These are phyloP conservation scores for Pleochaeta shiraiana DNA, from an alignment of 2,329 filamentous ascomycete species.

Conservation along the genomic window DNA sequence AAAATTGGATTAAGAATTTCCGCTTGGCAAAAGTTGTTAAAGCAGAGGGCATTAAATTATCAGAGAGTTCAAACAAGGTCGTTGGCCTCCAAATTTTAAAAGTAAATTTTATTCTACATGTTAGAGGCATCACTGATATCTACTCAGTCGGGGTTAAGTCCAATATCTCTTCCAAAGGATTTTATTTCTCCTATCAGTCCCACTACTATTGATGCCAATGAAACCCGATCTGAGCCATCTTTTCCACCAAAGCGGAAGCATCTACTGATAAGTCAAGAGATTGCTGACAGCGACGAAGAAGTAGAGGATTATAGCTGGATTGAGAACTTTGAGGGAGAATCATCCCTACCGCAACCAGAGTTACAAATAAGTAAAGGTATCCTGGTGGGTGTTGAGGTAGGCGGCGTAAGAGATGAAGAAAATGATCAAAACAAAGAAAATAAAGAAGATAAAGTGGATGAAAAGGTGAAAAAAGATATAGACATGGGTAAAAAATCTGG, in stretches of 20 bases:
- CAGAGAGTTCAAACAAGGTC: constrained; percentile 8
- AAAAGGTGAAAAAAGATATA: neutral
- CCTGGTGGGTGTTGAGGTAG: constrained; percentile 20
- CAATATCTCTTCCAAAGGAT: neutral
- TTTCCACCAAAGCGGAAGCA: constrained; percentile 40
- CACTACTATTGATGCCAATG: no score
- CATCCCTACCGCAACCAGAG: constrained; percentile 38
- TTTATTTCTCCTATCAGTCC: no score
- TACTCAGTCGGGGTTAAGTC: neutral
- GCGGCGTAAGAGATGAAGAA: neutral
- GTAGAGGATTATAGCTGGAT: constrained; percentile 56
- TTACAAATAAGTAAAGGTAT: constrained; percentile 47
- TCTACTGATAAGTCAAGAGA: constrained; percentile 31
- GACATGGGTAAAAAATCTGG: no score
- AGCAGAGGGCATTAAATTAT: constrained; percentile 26
- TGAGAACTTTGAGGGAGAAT: constrained; percentile 38
- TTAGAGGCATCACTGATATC: neutral
- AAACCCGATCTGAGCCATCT: constrained; percentile 4
- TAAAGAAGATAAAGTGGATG: neutral
- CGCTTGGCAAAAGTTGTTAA: constrained; percentile 45
- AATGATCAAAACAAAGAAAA: neutral
- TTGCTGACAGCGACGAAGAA: constrained; percentile 34
- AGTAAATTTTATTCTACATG: constrained; percentile 7
- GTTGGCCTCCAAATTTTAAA: constrained; percentile 14
- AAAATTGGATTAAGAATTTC: constrained; percentile 26